Conservation (phyloP, 306 rosid species). For the Nissolia schottii region DNA sequence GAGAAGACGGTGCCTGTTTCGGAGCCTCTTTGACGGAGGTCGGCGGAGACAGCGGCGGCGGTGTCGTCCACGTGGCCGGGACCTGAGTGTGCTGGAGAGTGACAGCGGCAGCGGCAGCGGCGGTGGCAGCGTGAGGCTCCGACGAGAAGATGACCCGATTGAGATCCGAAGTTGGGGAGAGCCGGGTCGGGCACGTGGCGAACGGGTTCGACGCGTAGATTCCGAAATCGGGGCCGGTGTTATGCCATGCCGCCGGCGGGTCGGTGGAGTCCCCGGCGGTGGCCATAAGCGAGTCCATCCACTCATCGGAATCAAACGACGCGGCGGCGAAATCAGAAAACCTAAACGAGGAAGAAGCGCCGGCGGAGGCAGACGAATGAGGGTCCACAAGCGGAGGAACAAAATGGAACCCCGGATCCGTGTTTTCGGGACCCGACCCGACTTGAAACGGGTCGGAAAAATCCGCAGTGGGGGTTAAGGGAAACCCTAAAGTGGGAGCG, state of each 20-base stretch:
- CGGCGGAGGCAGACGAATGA: slow-evolving; percentile 46
- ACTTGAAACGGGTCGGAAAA: slow-evolving; percentile 78
- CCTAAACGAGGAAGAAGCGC: slow-evolving; percentile 51
- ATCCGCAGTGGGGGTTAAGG: slow-evolving; percentile 36
- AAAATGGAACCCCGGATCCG: slow-evolving; percentile 61
- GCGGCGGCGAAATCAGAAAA: slow-evolving; percentile 47
- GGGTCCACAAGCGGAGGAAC: slow-evolving; percentile 60
- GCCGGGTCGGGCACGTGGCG: slow-evolving; percentile 51
- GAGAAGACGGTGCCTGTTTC: slow-evolving; percentile 7
- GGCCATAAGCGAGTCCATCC: slow-evolving; percentile 88
- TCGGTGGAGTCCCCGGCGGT: slow-evolving; percentile 64
- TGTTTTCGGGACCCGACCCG: slow-evolving; percentile 43
- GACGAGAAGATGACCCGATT: slow-evolving; percentile 56
- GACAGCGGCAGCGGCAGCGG: not conserved
- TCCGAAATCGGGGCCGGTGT: slow-evolving; percentile 46
- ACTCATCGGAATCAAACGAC: slow-evolving; percentile 79
- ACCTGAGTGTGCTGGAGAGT: slow-evolving; percentile 10
- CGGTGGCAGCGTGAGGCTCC: slow-evolving; percentile 25
- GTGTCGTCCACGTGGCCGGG: slow-evolving; percentile 33
- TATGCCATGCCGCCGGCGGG: slow-evolving; percentile 62
- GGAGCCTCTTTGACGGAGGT: slow-evolving; percentile 21
- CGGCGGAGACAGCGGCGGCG: slow-evolving; percentile 31
- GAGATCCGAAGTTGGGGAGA: slow-evolving; percentile 65
- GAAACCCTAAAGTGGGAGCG: slow-evolving; percentile 46
- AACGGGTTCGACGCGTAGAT: slow-evolving; percentile 54